These are phyloP conservation scores for Verbascum thapsus DNA, from an alignment of 257 asterid species.

Conservation along the genomic window DNA sequence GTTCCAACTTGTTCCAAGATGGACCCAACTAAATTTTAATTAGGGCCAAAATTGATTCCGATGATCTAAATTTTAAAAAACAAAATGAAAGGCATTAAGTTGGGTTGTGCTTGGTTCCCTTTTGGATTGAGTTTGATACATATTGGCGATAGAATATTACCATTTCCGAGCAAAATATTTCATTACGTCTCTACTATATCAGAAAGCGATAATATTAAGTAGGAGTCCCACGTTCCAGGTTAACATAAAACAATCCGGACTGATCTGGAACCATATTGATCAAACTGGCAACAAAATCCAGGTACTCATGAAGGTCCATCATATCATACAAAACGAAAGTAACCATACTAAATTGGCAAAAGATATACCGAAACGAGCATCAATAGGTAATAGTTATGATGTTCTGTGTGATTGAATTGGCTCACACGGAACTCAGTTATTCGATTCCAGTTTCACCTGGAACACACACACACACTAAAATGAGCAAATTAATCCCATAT, in stretches of 20 bases:
- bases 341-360: background rate
- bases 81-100: too few relatives aligned
- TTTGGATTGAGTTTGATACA: too few relatives aligned
- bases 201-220: too few relatives aligned
- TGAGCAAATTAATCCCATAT: too few relatives aligned
- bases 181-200: too few relatives aligned
- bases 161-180: too few relatives aligned
- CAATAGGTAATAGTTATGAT: background rate
- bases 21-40: too few relatives aligned
- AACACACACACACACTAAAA: conserved; percentile 5
- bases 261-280: background rate
- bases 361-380: background rate
- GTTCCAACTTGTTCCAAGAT: too few relatives aligned
- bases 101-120: too few relatives aligned
- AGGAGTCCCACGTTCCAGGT: background rate
- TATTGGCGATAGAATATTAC: too few relatives aligned
- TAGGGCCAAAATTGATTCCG: too few relatives aligned
- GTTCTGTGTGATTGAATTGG: conserved; percentile 6
- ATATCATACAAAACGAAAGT: background rate
- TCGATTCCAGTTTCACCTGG: conserved; percentile 20
- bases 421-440: background rate
- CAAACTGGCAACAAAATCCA: background rate
- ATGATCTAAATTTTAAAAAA: too few relatives aligned
- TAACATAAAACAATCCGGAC: background rate
- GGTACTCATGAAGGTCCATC: background rate